Conservation (phyloP, 495 filamentous ascomycete species). For the Podospora pseudoanserina region DNA sequence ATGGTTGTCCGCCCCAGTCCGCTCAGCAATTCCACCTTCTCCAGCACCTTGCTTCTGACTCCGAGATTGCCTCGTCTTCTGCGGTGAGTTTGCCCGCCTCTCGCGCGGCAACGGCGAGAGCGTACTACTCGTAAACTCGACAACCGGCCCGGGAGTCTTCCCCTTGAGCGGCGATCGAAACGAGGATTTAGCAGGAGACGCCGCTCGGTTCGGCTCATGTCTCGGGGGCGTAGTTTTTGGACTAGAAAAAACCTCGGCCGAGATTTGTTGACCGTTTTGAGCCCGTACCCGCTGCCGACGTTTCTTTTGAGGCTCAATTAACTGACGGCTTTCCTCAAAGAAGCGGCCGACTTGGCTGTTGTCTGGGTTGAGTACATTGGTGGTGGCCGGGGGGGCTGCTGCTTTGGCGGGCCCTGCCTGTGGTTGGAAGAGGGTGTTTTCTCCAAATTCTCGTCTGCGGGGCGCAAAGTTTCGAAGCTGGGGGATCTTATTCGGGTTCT, state of each 20-base stretch:
- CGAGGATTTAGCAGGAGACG: slow-evolving; percentile 50
- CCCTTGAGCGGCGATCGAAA: slow-evolving; percentile 51
- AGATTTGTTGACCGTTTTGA: background rate
- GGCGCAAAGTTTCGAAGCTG: slow-evolving; percentile 53
- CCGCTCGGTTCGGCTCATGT: slow-evolving; percentile 28
- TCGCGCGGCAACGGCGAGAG: slow-evolving; percentile 36
- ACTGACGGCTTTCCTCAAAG: background rate
- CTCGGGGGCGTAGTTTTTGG: slow-evolving; percentile 7
- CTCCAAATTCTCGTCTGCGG: slow-evolving; percentile 32
- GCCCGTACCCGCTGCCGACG: background rate
- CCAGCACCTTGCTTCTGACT: background rate
- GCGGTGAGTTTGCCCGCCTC: slow-evolving; percentile 15
- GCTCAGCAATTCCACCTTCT: background rate
- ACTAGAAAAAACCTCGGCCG: background rate
- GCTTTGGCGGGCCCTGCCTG: slow-evolving; percentile 10
- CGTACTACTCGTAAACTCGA: slow-evolving; percentile 43
- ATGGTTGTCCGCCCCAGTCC: background rate
- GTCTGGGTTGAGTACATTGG: slow-evolving; percentile 14
- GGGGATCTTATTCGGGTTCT: slow-evolving; percentile 17
- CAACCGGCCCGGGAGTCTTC: slow-evolving; percentile 45
- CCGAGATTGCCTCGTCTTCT: background rate
- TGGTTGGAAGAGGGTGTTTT: slow-evolving; percentile 34
- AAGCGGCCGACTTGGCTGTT: slow-evolving; percentile 21
- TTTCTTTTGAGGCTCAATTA: background rate
- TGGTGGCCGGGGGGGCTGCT: background rate